These are phyloP conservation scores for Fusarium brachygibbosum DNA, from an alignment of 2,329 filamentous ascomycete genomes.

Conservation along the genomic window DNA sequence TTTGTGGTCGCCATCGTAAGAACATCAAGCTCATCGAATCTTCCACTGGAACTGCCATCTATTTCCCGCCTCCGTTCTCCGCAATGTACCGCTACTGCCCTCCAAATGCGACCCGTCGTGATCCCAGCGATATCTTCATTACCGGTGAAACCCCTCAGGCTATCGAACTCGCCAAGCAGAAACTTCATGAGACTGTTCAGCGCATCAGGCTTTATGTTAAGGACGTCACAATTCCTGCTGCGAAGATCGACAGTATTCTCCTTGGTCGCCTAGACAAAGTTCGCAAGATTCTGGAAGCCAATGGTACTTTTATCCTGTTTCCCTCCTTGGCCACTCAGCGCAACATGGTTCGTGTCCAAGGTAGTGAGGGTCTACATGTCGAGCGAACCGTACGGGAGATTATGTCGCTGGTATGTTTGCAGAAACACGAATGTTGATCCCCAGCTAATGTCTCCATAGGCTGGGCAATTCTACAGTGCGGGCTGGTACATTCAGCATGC, in stretches of 20 bases:
- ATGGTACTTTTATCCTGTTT: constrained; percentile 94
- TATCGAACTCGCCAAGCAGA: constrained; percentile 90
- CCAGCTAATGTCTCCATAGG: constrained; percentile 63
- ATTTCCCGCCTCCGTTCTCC: constrained; percentile 95
- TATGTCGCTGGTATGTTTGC: constrained; percentile 83
- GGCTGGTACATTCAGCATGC: constrained; percentile 93
- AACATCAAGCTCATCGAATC: constrained; percentile 99
- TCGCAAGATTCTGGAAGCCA: constrained; percentile 96
- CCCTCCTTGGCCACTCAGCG: constrained; percentile 88
- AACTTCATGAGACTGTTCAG: constrained; percentile 86
- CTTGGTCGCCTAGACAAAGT: constrained; percentile 95
- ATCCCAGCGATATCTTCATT: constrained; percentile 93
- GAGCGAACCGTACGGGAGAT: constrained; percentile 96
- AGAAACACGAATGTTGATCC: not conserved
- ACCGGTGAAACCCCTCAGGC: constrained; percentile 88
- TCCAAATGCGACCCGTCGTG: constrained; percentile 81
- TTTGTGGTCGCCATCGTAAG: constrained; percentile 93
- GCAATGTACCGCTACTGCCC: constrained; percentile 92
- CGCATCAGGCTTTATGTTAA: constrained; percentile 89
- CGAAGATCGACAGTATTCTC: constrained; percentile 95
- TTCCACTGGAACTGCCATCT: constrained; percentile 94
- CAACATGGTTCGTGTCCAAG: constrained; percentile 89
- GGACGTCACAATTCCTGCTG: constrained; percentile 88
- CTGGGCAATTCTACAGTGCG: constrained; percentile 97
- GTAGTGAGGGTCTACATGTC: constrained; percentile 91